Percentiles rank a stretch among this genome's conserved stretches.
Conservation (phyloP, 2,329 filamentous ascomycete genomes). For the Paraconiothyrium brasiliense region DNA sequence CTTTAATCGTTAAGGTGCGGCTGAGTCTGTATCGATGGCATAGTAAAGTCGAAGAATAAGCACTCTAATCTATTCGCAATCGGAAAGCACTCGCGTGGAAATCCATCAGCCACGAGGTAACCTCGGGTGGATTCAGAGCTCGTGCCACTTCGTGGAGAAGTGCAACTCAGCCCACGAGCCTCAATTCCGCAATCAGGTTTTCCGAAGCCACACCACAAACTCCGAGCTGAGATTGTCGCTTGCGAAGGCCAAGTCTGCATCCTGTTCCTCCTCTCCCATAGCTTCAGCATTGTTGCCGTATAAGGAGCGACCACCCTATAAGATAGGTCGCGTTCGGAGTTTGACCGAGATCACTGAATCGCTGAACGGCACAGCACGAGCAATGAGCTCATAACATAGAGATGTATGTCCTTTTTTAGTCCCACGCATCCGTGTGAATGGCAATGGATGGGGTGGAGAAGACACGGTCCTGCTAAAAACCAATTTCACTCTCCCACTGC, state of each 20-base stretch:
- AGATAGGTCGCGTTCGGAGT: slow-evolving; percentile 2
- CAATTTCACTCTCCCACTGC: slow-evolving; percentile 61
- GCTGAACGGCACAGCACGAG: neutral
- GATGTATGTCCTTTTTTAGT: slow-evolving; percentile 61
- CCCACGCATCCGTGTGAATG: slow-evolving; percentile 52
- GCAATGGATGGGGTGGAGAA: slow-evolving; percentile 61
- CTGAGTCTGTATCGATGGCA: slow-evolving; percentile 13
- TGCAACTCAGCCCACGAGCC: neutral
- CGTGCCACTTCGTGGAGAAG: neutral
- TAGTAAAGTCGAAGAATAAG: slow-evolving; percentile 15
- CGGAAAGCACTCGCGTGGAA: neutral
- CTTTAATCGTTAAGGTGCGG: slow-evolving; percentile 19
- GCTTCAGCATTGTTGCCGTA: neutral
- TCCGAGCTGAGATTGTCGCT: slow-evolving; percentile 2
- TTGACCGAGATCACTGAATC: neutral
- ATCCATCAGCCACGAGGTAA: slow-evolving; percentile 8
- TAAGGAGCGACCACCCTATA: neutral
- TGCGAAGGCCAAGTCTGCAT: neutral
- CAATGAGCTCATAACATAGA: slow-evolving; percentile 6
- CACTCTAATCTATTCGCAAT: slow-evolving; percentile 16
- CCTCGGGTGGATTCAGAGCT: slow-evolving; percentile 2
- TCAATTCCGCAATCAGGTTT: slow-evolving; percentile 1
- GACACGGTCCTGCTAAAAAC: slow-evolving; percentile 64
- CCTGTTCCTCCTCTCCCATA: neutral
- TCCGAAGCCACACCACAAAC: neutral